phyloP scores from a whole-genome alignment of 2,329 filamentous ascomycete species.

The Fusarium falciforme region DNA sequence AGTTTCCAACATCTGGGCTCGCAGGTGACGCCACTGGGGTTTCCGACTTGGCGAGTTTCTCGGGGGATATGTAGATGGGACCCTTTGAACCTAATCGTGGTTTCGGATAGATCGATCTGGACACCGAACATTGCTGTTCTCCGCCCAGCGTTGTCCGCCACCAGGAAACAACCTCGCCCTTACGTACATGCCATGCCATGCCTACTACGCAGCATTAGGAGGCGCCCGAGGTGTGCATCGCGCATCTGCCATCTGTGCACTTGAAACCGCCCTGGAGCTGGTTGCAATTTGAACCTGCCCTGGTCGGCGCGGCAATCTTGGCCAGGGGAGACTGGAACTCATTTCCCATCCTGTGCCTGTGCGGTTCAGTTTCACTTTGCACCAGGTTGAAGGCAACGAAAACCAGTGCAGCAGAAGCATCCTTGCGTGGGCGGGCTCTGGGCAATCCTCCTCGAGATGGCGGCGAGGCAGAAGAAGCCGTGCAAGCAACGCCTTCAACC shows the following conservation, averaged over 20 bases:
- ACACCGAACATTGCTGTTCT: not conserved
- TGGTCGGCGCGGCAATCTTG: not conserved
- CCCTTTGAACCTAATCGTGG: constrained; percentile 7
- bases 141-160: not conserved
- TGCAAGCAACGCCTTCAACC: not conserved
- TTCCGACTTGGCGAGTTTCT: not conserved
- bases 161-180: not conserved
- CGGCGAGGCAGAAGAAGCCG: not conserved
- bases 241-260: constrained; percentile 4
- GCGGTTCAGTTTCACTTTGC: constrained; percentile 10
- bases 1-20: not conserved
- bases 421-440: not conserved
- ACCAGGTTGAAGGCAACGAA: not conserved
- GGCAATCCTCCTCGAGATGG: not conserved
- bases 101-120: not conserved
- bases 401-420: not conserved
- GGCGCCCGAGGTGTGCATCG: not conserved
- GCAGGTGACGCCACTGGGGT: not conserved
- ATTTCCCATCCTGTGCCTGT: constrained; percentile 7
- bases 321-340: not conserved
- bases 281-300: constrained; percentile 2
- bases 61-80: not conserved
- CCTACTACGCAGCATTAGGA: not conserved
- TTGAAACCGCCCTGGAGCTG: constrained; percentile 4
- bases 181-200: not conserved